phyloP scores from a whole-genome alignment of 495 filamentous ascomycete species.

The Geopyxis carbonaria region DNA sequence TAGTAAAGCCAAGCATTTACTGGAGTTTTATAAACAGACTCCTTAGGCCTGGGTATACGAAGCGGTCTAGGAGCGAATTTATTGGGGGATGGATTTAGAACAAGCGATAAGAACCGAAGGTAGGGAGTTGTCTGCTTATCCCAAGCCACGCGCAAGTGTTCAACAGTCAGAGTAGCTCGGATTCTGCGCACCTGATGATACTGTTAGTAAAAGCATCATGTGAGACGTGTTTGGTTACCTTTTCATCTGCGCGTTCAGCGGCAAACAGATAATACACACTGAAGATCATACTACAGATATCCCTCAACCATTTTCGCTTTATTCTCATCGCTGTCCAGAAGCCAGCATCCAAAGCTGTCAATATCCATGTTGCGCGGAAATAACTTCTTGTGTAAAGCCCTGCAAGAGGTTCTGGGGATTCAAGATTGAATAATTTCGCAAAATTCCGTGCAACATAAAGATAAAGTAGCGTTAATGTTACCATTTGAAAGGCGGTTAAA shows the following conservation, averaged over 20 bases:
- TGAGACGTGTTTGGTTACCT: conserved; percentile 34
- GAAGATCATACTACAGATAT: conserved; percentile 67
- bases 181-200: conserved; percentile 45
- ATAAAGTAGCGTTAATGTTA: conserved; percentile 75
- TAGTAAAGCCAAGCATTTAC: conserved; percentile 87
- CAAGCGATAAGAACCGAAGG: conserved; percentile 45
- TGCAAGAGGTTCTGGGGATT: conserved; percentile 80
- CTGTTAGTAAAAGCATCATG: not conserved
- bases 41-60: conserved; percentile 59
- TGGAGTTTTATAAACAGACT: conserved; percentile 64
- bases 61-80: conserved; percentile 63
- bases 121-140: conserved; percentile 83
- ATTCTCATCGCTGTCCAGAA: conserved; percentile 98
- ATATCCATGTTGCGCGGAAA: conserved; percentile 94
- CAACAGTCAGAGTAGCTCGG: conserved; percentile 65
- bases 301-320: conserved; percentile 59
- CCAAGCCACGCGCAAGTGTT: conserved; percentile 87
- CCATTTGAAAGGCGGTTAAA: conserved; percentile 74
- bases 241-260: conserved; percentile 89
- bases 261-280: conserved; percentile 78
- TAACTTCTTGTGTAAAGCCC: conserved; percentile 91
- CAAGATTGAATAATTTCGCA: conserved; percentile 74
- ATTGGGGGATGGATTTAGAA: conserved; percentile 64
- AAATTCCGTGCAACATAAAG: conserved; percentile 87
- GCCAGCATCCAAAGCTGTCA: conserved; percentile 84